A percentile compares a stretch with the other conserved stretches of the same genome.
Evolutionary conservation across 345 rosid genomes (phyloP).

Genomic region (Ailanthus altissimus): DNA sequence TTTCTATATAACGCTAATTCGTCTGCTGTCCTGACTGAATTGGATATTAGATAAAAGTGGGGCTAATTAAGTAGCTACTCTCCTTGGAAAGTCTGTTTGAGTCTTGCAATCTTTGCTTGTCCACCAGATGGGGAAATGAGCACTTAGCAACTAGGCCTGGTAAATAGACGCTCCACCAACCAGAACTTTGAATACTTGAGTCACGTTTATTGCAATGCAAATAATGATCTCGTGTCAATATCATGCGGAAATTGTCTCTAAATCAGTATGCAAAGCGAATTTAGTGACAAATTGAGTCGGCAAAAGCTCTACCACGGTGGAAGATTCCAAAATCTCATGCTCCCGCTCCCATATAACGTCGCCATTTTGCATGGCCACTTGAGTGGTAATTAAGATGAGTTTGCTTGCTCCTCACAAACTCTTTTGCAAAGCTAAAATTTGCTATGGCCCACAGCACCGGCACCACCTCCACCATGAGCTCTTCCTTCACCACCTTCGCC

Average conservation of each 20-base stretch:
- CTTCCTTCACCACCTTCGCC: background rate
- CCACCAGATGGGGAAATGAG: too few relatives aligned
- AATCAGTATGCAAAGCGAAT: background rate
- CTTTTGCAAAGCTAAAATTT: too few relatives aligned
- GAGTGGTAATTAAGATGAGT: background rate
- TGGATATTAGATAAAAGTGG: too few relatives aligned
- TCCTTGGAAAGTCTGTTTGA: too few relatives aligned
- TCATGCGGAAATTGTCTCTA: background rate
- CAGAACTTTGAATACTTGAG: background rate
- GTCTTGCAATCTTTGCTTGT: too few relatives aligned
- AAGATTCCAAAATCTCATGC: background rate
- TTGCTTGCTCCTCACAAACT: background rate
- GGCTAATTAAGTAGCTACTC: too few relatives aligned
- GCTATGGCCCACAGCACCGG: too few relatives aligned
- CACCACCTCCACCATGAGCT: background rate
- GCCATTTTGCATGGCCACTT: background rate
- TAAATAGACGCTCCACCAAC: background rate
- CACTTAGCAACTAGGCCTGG: too few relatives aligned
- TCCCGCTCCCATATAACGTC: background rate
- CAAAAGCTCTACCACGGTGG: background rate
- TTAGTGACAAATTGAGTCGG: background rate
- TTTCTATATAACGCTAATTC: too few relatives aligned
- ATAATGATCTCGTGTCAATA: background rate
- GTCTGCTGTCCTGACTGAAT: too few relatives aligned
- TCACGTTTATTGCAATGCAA: background rate